These are phyloP conservation scores for Calocybe gambosa DNA, from an alignment of 1,284 basidiomycete genomes.

Conservation along the genomic window DNA sequence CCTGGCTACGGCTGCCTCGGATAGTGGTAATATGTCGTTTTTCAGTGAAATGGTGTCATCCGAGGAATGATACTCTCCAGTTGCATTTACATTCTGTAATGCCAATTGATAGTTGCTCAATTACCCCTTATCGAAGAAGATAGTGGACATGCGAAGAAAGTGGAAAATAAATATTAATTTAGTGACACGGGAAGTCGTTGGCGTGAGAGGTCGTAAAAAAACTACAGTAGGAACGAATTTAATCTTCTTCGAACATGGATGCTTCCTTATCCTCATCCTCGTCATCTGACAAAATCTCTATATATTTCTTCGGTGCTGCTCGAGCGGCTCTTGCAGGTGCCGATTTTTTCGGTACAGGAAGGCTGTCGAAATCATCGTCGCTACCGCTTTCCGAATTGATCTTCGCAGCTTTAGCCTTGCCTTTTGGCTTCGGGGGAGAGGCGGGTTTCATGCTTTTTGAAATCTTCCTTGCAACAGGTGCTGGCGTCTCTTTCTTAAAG, in stretches of 20 bases:
- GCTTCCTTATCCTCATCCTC: slow-evolving; percentile 31
- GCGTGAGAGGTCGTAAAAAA: background rate
- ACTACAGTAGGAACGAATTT: background rate
- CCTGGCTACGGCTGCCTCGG: background rate
- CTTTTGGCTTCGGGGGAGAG: slow-evolving; percentile 38
- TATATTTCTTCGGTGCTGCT: slow-evolving; percentile 41
- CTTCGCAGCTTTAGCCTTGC: slow-evolving; percentile 31
- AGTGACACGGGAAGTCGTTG: too few relatives aligned
- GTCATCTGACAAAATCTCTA: slow-evolving; percentile 45
- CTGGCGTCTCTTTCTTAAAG: slow-evolving; percentile 41
- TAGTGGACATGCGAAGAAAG: too few relatives aligned
- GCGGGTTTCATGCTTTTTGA: slow-evolving; percentile 49
- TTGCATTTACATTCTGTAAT: too few relatives aligned
- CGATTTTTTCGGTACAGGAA: slow-evolving; percentile 22
- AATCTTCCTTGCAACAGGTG: slow-evolving; percentile 35
- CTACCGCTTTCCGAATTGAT: slow-evolving; percentile 27
- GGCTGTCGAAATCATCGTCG: slow-evolving; percentile 27
- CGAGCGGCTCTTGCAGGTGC: slow-evolving; percentile 31
- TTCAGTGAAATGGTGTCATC: background rate
- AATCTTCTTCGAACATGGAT: slow-evolving; percentile 31
- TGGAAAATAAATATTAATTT: too few relatives aligned
- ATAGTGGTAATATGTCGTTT: background rate
- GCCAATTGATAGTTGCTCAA: too few relatives aligned
- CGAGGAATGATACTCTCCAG: background rate
- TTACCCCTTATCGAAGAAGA: too few relatives aligned